Evolutionary conservation across 495 filamentous ascomycete genomes (phyloP).

Genomic region (Aspergillus ellipticus): DNA sequence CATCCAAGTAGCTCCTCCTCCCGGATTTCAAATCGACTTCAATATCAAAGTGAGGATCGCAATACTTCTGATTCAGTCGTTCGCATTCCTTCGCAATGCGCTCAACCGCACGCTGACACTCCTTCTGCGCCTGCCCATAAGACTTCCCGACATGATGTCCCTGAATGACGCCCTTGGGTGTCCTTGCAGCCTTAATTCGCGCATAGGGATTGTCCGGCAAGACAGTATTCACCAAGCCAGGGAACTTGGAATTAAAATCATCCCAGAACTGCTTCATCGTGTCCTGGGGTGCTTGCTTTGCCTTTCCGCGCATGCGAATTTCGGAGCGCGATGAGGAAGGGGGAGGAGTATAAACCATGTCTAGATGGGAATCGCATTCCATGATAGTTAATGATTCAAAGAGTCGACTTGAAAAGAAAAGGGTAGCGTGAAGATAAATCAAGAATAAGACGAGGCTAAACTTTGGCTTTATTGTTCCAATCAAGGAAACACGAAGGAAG

Average conservation of each 20-base stretch:
- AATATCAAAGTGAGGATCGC: slow-evolving; percentile 85
- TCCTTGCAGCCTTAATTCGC: slow-evolving; percentile 54
- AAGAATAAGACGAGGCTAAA: too few relatives aligned
- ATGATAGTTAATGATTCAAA: slow-evolving; percentile 11
- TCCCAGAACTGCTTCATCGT: slow-evolving; percentile 75
- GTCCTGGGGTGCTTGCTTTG: slow-evolving; percentile 63
- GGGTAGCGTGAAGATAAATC: neutral
- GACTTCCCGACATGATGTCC: slow-evolving; percentile 57
- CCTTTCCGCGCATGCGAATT: slow-evolving; percentile 38
- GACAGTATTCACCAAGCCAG: slow-evolving; percentile 61
- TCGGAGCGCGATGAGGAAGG: slow-evolving; percentile 38
- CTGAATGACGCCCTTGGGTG: slow-evolving; percentile 48
- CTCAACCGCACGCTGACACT: slow-evolving; percentile 70
- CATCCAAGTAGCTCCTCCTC: slow-evolving; percentile 58
- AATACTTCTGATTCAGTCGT: slow-evolving; percentile 84
- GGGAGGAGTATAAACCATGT: slow-evolving; percentile 24
- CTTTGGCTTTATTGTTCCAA: neutral
- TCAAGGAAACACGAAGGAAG: too few relatives aligned
- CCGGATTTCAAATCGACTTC: slow-evolving; percentile 70
- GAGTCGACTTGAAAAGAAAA: neutral
- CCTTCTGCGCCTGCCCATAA: slow-evolving; percentile 67
- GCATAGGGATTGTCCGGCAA: slow-evolving; percentile 72
- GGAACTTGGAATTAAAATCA: slow-evolving; percentile 64
- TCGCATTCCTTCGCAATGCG: slow-evolving; percentile 81
- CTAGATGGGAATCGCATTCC: slow-evolving; percentile 36